Percentiles rank a stretch among this genome's conserved stretches.
These are phyloP conservation scores for Zea mays DNA, from an alignment of 176 grass and related monocot genomes.

Conservation along the genomic window Zm-B73-REFERENCE-NAM-5.0 NC_050096.1:263093001-263093500, in stretches of 20 bases:
- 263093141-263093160: slow-evolving; percentile 85
- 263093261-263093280: slow-evolving; percentile 91
- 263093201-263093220: not conserved
- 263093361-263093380: slow-evolving; percentile 52
- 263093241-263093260: slow-evolving; percentile 59
- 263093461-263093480: slow-evolving; percentile 48
- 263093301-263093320: slow-evolving; percentile 84
- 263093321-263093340: slow-evolving; percentile 73
- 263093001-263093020: slow-evolving; percentile 18
- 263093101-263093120: slow-evolving; percentile 82
- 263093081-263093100: slow-evolving; percentile 74
- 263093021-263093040: slow-evolving; percentile 61
- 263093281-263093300: slow-evolving; percentile 89
- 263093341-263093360: slow-evolving; percentile 53
- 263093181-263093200: slow-evolving; percentile 6
- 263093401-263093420: slow-evolving; percentile 32
- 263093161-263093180: slow-evolving; percentile 30
- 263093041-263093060: slow-evolving; percentile 91
- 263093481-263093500: slow-evolving; percentile 50
- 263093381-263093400: slow-evolving; percentile 52
- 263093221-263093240: slow-evolving; percentile 2
- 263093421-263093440: slow-evolving; percentile 44
- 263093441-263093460: slow-evolving; percentile 40
- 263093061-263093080: slow-evolving; percentile 96
- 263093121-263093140: slow-evolving; percentile 83